Percentiles rank a stretch among this genome's conserved stretches.
Evolutionary conservation across 2,329 filamentous ascomycete species (phyloP).

Genomic region (Aspergillus tanneri): DNA sequence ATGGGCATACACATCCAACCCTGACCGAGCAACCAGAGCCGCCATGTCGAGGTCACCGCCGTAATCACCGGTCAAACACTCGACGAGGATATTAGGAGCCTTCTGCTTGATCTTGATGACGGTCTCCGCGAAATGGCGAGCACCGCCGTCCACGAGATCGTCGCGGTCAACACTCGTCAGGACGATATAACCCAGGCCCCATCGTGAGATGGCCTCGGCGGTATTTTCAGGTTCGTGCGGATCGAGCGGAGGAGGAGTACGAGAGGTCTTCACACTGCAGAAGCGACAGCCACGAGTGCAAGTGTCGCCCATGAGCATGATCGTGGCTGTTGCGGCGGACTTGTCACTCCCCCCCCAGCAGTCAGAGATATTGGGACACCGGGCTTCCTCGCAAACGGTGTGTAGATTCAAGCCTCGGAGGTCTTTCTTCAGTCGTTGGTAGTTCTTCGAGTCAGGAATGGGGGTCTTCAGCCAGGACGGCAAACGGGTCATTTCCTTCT

Average conservation of each 20-base stretch:
- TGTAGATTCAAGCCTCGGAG: slow-evolving; percentile 84
- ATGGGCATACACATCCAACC: slow-evolving; percentile 93
- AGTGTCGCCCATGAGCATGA: slow-evolving; percentile 99
- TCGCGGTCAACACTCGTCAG: slow-evolving; percentile 92
- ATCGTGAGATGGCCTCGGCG: slow-evolving; percentile 84
- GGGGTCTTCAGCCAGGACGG: slow-evolving; percentile 96
- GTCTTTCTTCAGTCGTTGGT: slow-evolving; percentile 92
- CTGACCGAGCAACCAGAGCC: slow-evolving; percentile 75
- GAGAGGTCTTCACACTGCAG: slow-evolving; percentile 91
- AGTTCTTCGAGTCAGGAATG: slow-evolving; percentile 82
- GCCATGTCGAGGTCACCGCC: slow-evolving; percentile 84
- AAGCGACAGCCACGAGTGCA: slow-evolving; percentile 96
- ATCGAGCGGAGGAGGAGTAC: slow-evolving; percentile 75
- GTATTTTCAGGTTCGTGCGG: slow-evolving; percentile 96
- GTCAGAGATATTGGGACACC: slow-evolving; percentile 95
- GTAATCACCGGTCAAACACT: slow-evolving; percentile 72
- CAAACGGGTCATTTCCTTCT: slow-evolving; percentile 69
- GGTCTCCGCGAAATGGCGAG: slow-evolving; percentile 87
- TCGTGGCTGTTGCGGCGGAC: slow-evolving; percentile 88
- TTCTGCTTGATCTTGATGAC: slow-evolving; percentile 90
- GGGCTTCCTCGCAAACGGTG: slow-evolving; percentile 96
- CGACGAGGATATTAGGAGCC: slow-evolving; percentile 47
- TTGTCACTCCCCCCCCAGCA: slow-evolving; percentile 95
- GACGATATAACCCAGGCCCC: slow-evolving; percentile 95
- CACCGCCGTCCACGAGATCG: slow-evolving; percentile 84